A percentile compares a stretch with the other conserved stretches of the same genome.
phyloP scores from a whole-genome alignment of 2,329 filamentous ascomycete genomes.

The Dactylellina drechsleri region DNA sequence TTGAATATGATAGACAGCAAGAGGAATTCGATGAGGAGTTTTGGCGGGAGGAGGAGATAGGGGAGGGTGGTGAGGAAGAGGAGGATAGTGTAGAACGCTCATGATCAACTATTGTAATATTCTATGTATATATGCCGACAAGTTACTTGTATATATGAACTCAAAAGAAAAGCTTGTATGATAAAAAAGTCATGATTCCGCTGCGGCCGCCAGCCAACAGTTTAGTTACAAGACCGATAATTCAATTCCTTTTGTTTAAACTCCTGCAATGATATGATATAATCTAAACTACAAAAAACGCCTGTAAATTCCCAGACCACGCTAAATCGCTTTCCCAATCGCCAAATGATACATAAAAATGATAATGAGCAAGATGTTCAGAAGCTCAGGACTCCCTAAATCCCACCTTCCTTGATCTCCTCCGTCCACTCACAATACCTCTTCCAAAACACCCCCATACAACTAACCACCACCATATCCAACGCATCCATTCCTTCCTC shows the following conservation, averaged over 20 bases:
- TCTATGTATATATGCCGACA: no score
- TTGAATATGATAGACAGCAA: slow-evolving; percentile 6
- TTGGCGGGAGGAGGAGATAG: slow-evolving; percentile 28
- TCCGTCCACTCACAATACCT: slow-evolving; percentile 71
- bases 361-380: neutral
- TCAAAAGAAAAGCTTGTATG: no score
- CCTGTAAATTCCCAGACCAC: neutral
- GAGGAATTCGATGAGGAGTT: slow-evolving; percentile 11
- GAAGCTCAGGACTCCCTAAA: neutral
- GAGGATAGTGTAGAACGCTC: neutral
- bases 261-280: slow-evolving; percentile 14
- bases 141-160: no score
- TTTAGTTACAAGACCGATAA: no score
- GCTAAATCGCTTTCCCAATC: no score
- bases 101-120: neutral
- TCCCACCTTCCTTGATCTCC: slow-evolving; percentile 39
- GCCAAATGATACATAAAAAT: no score
- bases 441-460: slow-evolving; percentile 93
- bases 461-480: slow-evolving; percentile 88
- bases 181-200: no score
- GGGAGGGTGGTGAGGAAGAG: slow-evolving; percentile 18
- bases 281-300: slow-evolving; percentile 1
- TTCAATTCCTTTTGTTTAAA: neutral
- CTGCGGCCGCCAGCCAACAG: no score
- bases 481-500: slow-evolving; percentile 95